phyloP scores from a whole-genome alignment of 495 filamentous ascomycete genomes.

The Aspergillus ostianus region DNA sequence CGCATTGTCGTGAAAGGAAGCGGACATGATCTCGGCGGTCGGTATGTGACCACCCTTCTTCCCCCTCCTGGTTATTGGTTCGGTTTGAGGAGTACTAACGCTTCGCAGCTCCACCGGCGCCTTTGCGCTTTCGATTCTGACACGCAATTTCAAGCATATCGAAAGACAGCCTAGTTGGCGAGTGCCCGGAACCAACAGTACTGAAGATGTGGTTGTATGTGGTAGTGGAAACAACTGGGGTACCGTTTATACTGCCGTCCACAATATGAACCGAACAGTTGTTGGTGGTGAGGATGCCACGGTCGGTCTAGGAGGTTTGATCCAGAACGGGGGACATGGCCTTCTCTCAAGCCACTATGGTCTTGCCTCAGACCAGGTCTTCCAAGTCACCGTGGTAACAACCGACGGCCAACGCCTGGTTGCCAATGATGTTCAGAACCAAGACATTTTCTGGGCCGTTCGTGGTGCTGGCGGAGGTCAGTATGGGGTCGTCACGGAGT shows the following conservation, averaged over 20 bases:
- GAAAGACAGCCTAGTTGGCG: conserved; percentile 24
- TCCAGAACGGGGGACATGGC: conserved; percentile 59
- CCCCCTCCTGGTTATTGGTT: conserved; percentile 11
- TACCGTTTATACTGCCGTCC: conserved; percentile 11
- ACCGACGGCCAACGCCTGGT: conserved; percentile 17
- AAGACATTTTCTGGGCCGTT: conserved; percentile 54
- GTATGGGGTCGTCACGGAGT: conserved; percentile 39
- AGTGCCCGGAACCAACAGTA: conserved; percentile 21
- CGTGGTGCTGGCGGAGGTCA: conserved; percentile 28
- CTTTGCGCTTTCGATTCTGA: conserved; percentile 48
- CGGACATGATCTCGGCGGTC: conserved; percentile 53
- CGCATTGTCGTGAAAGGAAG: conserved; percentile 52
- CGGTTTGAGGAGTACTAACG: conserved; percentile 14
- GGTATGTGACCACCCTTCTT: conserved; percentile 21
- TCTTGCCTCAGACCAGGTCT: conserved; percentile 53
- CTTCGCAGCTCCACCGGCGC: conserved; percentile 48
- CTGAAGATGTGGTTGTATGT: conserved; percentile 24
- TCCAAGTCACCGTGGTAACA: conserved; percentile 53
- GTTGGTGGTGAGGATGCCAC: conserved; percentile 26
- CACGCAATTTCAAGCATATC: conserved; percentile 44
- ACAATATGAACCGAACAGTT: conserved; percentile 19
- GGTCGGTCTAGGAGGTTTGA: conserved; percentile 47
- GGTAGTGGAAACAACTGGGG: conserved; percentile 28
- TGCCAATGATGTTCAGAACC: conserved; percentile 28
- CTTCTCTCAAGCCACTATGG: conserved; percentile 50